Evolutionary conservation across 2,329 filamentous ascomycete genomes (phyloP), one percentile per base, ranked within the genome.

Genomic region (Pyricularia pennisetigena): DNA sequence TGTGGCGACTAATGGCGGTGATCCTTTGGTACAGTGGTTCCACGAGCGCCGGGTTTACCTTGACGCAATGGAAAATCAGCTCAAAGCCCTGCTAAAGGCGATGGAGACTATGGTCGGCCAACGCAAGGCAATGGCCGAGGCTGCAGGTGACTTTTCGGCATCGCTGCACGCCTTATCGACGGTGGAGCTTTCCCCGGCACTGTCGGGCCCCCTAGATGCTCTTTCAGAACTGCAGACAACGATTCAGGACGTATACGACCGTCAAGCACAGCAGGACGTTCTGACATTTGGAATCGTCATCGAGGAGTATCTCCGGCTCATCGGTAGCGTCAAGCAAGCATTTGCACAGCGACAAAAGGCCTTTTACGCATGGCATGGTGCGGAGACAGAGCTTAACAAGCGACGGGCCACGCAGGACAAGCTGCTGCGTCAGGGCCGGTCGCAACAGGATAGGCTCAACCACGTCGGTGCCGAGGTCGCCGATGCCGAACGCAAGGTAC

Each of bases 201-300:
- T 99, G 14, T 97, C 94, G 0, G 91, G 90, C 0, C 95, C 95
- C 0, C 83, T 99, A 7, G 94, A 97, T 73, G 92, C 93, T 24
- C 85, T 99, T 10, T 97, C 94, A 2, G 94, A 97, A 73, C 85
- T 99, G 2, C 95, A 99, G 78, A 85, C 97, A 70, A 94, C 94
- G 54, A 97, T 99, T 72, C 89, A 91, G 69, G 95, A 99, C 74
- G 87, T 99, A 1, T 98, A 99, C 76, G 93, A 97, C 73, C 91
- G 95, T 26, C 95, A 99, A 79, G 95, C 95, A 12, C 93, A 97
- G 79, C 95, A 99, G 78, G 95, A 99, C 76, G 90, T 98, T 35
- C 84, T 99, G 67, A 99, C 95, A 0, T 88, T 99, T 71, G 95
- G 95, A 54, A 98, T 98, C 75, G 97, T 97, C 62, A 94, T 99